Percentiles rank a stretch among this genome's conserved stretches.
These are phyloP conservation scores for Eucalyptus virginea DNA, from an alignment of 345 rosid genomes.

Conservation along the genomic window DNA sequence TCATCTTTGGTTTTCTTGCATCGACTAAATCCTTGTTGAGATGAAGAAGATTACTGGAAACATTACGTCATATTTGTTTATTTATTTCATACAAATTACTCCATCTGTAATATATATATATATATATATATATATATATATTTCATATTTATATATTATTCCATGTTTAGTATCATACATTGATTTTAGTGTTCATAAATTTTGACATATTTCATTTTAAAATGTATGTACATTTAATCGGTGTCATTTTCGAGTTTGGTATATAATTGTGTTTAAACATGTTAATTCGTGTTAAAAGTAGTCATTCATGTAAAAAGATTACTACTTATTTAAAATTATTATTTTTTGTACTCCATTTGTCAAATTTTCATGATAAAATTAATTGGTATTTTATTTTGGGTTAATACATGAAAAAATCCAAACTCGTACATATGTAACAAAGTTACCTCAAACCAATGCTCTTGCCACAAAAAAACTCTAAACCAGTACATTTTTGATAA, in stretches of 20 bases:
- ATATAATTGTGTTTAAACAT: not conserved
- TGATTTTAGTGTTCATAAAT: not conserved
- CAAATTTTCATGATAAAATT: not conserved
- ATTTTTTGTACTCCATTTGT: not conserved
- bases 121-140: too few relatives aligned
- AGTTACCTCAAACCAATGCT: not conserved
- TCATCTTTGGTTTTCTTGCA: not conserved
- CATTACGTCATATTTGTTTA: not conserved
- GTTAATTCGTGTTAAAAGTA: not conserved
- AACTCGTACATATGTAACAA: not conserved
- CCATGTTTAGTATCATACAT: not conserved
- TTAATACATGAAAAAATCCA: not conserved
- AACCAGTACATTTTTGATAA: too few relatives aligned
- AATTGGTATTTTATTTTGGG: not conserved
- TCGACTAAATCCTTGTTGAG: not conserved
- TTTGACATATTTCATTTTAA: not conserved
- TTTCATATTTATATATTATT: not conserved
- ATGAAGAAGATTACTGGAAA: not conserved
- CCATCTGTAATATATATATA: not conserved
- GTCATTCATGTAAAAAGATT: not conserved
- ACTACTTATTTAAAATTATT: not conserved
- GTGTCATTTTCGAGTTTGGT: not conserved
- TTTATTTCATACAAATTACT: not conserved
- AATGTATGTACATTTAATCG: accelerated
- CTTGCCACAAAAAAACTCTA: not conserved